Evolutionary conservation across 495 filamentous ascomycete genomes (phyloP).

Genomic region (Penicillium pancosmium): DNA sequence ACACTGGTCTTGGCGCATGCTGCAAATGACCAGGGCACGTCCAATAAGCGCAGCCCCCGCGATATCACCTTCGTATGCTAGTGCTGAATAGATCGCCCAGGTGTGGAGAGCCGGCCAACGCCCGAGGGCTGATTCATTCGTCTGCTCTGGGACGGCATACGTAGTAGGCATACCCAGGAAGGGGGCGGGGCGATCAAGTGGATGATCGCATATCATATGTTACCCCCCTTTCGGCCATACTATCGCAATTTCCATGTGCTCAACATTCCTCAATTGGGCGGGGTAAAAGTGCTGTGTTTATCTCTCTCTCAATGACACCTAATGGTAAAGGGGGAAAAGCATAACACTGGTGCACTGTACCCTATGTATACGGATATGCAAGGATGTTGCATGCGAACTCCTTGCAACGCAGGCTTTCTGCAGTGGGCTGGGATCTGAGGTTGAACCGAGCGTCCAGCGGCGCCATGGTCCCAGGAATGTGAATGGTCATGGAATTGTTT

Average conservation of each 20-base stretch:
- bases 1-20: conserved; percentile 24
- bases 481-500: conserved; percentile 7
- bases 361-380: conserved; percentile 17
- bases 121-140: conserved; percentile 14
- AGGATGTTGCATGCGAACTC: conserved; percentile 32
- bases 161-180: conserved; percentile 4
- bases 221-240: conserved; percentile 9
- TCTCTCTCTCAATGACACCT: background rate
- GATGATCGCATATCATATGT: conserved; percentile 21
- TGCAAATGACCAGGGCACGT: conserved; percentile 24
- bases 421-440: conserved; percentile 23
- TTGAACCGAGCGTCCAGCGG: conserved; percentile 28
- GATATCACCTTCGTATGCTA: conserved; percentile 22
- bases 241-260: conserved; percentile 17
- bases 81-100: conserved; percentile 24
- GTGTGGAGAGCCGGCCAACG: conserved; percentile 16
- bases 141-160: conserved; percentile 3
- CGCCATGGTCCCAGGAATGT: conserved; percentile 20
- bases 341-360: background rate
- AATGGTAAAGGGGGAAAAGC: background rate
- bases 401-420: conserved; percentile 24
- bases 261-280: conserved; percentile 13
- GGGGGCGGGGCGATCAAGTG: conserved; percentile 11
- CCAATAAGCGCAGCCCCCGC: conserved; percentile 24
- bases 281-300: conserved; percentile 7